A percentile compares a stretch with the other conserved stretches of the same genome.
phyloP scores from a whole-genome alignment of 106 monocot genomes.

The Dioscorea dumetorum region DNA sequence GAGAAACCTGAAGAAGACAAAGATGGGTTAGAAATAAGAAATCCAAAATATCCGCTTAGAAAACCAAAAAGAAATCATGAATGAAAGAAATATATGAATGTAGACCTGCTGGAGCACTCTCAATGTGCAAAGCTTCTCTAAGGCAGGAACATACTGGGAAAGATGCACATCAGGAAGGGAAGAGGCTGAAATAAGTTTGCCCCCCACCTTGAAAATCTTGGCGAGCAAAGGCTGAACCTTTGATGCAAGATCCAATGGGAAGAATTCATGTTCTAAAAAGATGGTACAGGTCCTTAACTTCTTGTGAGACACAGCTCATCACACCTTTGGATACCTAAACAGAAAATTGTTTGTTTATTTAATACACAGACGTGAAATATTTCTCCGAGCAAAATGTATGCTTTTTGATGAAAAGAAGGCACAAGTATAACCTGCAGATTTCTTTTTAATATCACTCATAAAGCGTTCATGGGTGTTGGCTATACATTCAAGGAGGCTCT shows the following conservation, averaged over 20 bases:
- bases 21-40: not conserved
- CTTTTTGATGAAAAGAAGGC: no score
- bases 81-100: not conserved
- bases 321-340: constrained; percentile 76
- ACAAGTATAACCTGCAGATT: no score
- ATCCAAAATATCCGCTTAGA: not conserved
- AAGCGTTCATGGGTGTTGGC: no score
- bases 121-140: constrained; percentile 71
- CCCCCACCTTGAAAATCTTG: constrained; percentile 85
- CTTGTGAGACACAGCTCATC: constrained; percentile 84
- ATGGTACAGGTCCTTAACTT: constrained; percentile 88
- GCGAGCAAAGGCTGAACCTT: constrained; percentile 78
- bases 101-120: constrained; percentile 89
- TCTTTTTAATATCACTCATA: no score
- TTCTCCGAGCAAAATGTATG: no score
- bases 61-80: not conserved
- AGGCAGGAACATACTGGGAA: constrained; percentile 62
- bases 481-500: no score
- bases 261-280: constrained; percentile 73
- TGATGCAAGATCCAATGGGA: constrained; percentile 71
- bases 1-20: constrained; percentile 51
- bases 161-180: constrained; percentile 89
- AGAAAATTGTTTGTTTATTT: no score
- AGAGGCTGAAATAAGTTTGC: constrained; percentile 79
- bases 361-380: no score